Percentiles rank a stretch among this genome's conserved stretches.
Evolutionary conservation across 139 green algal species (phyloP).

Genomic region (Closterium sp.): DNA sequence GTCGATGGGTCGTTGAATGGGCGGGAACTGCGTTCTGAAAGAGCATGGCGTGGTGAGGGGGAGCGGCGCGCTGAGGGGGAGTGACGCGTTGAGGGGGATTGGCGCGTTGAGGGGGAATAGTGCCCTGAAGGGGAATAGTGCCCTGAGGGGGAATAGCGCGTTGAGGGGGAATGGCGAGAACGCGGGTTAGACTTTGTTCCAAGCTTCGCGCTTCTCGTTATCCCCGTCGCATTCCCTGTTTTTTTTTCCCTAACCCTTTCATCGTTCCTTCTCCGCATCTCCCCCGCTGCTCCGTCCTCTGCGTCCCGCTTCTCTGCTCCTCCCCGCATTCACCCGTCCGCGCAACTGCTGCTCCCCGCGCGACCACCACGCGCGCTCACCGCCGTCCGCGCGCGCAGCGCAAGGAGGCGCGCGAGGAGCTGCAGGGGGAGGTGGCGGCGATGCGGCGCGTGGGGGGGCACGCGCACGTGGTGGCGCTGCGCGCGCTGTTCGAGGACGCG

Average conservation of each 20-base stretch:
- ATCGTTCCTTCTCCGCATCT: neutral
- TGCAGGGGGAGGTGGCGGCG: neutral
- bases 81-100: too few species aligned
- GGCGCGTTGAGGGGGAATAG: too few species aligned
- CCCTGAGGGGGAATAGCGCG: too few species aligned
- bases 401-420: neutral
- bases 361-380: neutral
- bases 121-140: too few species aligned
- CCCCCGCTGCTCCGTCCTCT: neutral
- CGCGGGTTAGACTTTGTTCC: neutral
- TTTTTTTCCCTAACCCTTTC: neutral
- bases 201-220: neutral
- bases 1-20: too few species aligned
- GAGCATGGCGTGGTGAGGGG: too few species aligned
- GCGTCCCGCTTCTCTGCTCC: neutral
- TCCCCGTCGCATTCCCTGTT: neutral
- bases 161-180: too few species aligned
- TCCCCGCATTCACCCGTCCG: neutral
- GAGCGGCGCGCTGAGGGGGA: too few species aligned
- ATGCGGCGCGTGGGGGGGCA: constrained; percentile 7
- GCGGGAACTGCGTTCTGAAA: too few species aligned
- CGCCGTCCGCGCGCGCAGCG: neutral
- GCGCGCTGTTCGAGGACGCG: constrained; percentile 7
- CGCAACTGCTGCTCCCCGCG: neutral
- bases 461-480: neutral